Base-by-base conservation (phyloP, 2,329 filamentous ascomycete genomes). In the Coniochaeta ligniaria region DNA sequence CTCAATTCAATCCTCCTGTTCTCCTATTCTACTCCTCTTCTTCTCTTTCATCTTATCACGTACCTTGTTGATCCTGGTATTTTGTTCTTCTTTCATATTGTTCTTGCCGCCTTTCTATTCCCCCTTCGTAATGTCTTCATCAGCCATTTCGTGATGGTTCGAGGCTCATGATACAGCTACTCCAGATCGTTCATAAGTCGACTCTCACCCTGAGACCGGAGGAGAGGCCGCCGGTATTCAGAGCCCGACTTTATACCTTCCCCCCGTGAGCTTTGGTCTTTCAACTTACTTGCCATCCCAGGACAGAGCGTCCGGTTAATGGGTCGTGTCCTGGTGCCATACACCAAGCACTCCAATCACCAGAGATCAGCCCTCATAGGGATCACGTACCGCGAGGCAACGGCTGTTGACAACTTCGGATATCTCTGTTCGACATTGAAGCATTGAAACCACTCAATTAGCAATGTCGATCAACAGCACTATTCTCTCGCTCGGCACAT, bases 391-490 rank as follows among this genome's bases (percentile, higher is more conserved):
- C 11, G 14, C 14, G 47, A 52, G 47, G n/a, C 3, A n/a, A n/a
- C n/a, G 14, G 12, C 16, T 31, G 16, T 2, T 12, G 31, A 14
- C 47, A 31, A 6, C 47, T 22, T n/a, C 35, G 14, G 38, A 9
- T 36, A 12, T 31, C 47, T 17, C 3, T 26, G 16, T 28, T 41
- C 16, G 17, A 41, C 17, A 41, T 41, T 7, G 38, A 11, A 52
- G 14, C 47, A 28, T 7, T n/a, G 26, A 17, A 31, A 31, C 47
- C 12, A 5, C 26, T 26, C 11, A 6, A 14, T 16, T 28, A 17
- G 16, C 47, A 7, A 59, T 59, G 58, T 54, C 58, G 66, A 36
- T 63, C 16, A 68, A 70, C 63, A 52, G 26, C 24, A 63, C 60
- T 3, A 65, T 67, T 11, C 62, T 63, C 16, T 54, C 66, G 16